Evolutionary conservation across 2,329 filamentous ascomycete genomes (phyloP).

Genomic region (Ascochyta lentis): DNA sequence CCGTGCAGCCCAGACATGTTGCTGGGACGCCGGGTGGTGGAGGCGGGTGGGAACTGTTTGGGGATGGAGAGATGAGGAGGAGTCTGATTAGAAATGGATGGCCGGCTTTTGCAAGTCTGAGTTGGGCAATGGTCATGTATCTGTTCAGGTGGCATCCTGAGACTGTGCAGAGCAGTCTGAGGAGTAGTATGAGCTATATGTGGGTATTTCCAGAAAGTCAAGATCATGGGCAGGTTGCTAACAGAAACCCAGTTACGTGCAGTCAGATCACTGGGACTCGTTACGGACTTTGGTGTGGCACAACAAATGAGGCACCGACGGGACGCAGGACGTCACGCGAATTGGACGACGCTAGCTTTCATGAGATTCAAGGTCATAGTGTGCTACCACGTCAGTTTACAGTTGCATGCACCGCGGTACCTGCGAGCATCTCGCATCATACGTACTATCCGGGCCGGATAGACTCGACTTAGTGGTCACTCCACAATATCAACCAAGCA

Average conservation of each 20-base stretch:
- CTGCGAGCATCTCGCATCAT: too few relatives aligned
- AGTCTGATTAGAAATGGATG: conserved; percentile 70
- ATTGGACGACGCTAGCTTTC: not conserved
- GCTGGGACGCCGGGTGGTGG: conserved; percentile 45
- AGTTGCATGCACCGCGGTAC: too few relatives aligned
- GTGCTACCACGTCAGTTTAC: too few relatives aligned
- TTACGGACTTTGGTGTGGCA: conserved; percentile 85
- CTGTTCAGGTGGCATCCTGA: conserved; percentile 92
- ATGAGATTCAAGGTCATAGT: too few relatives aligned
- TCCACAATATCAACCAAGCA: too few relatives aligned
- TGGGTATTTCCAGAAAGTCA: conserved; percentile 59
- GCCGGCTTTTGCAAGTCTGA: conserved; percentile 89
- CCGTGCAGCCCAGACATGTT: conserved; percentile 67
- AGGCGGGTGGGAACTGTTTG: conserved; percentile 49
- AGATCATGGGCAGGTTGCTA: conserved; percentile 10
- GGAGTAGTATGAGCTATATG: conserved; percentile 97
- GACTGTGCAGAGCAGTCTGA: conserved; percentile 86
- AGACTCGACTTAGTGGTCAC: too few relatives aligned
- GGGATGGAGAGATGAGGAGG: conserved; percentile 46
- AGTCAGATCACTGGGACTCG: conserved; percentile 89
- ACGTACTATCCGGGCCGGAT: too few relatives aligned
- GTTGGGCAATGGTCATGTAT: conserved; percentile 95
- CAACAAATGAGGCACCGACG: conserved; percentile 64
- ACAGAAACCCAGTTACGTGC: conserved; percentile 63
- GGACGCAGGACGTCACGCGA: not conserved